These are phyloP conservation scores for Penicillium lagena DNA, from an alignment of 495 filamentous ascomycete genomes.

Conservation along the genomic window DNA sequence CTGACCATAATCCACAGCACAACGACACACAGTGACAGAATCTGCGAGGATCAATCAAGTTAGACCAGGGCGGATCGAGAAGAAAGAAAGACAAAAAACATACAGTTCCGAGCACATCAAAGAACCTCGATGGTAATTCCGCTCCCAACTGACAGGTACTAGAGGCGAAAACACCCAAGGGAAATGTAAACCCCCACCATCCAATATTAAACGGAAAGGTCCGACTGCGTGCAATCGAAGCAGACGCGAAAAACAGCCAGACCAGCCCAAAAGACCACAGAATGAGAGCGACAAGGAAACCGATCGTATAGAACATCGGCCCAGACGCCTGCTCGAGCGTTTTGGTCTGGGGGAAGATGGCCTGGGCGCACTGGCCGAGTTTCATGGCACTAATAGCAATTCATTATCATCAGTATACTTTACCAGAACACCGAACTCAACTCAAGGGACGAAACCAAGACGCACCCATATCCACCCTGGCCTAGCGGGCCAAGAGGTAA, in stretches of 20 bases:
- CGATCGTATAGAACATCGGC: constrained; percentile 46
- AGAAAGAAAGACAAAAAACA: constrained; percentile 3
- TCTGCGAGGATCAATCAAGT: constrained; percentile 16
- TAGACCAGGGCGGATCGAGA: not conserved
- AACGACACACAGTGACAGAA: constrained; percentile 41
- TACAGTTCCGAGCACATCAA: constrained; percentile 45
- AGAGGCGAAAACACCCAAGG: constrained; percentile 49
- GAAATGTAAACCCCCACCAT: constrained; percentile 65
- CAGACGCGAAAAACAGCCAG: constrained; percentile 55
- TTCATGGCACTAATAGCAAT: constrained; percentile 34
- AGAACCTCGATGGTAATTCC: constrained; percentile 47
- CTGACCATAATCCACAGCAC: constrained; percentile 47
- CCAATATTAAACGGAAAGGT: constrained; percentile 61
- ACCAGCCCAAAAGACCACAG: constrained; percentile 57
- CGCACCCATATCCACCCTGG: constrained; percentile 47
- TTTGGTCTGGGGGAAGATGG: constrained; percentile 42
- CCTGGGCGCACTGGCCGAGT: constrained; percentile 45
- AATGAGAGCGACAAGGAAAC: constrained; percentile 44
- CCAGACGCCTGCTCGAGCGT: constrained; percentile 40
- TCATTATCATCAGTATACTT: not conserved
- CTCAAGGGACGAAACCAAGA: not conserved
- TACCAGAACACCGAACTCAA: too few species aligned
- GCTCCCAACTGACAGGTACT: constrained; percentile 41
- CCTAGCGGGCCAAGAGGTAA: constrained; percentile 57
- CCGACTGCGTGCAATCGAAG: constrained; percentile 22